These are phyloP conservation scores for Entomortierella parvispora DNA, from an alignment of 192 early-diverging fungal genomes.

Conservation along the genomic window DNA sequence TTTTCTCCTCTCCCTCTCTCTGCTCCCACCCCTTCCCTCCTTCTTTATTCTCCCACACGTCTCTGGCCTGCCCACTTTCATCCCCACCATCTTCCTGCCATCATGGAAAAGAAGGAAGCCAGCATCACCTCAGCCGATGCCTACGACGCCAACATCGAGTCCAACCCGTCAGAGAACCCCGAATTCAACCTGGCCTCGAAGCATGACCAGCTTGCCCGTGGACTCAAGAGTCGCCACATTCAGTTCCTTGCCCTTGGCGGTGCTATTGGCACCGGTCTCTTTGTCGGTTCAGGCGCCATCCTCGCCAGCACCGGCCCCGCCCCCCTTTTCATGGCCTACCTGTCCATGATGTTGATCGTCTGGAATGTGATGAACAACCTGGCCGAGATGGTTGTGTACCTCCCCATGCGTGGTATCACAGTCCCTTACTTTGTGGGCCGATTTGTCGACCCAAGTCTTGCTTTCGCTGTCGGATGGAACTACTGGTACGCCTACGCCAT, in stretches of 20 bases:
- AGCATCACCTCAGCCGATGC: background rate
- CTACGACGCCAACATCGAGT: constrained; percentile 3
- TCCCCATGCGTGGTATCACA: constrained; percentile 66
- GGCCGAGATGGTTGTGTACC: constrained; percentile 68
- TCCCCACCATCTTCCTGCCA: background rate
- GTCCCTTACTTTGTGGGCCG: constrained; percentile 55
- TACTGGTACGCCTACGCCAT: constrained; percentile 75
- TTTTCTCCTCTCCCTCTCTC: background rate
- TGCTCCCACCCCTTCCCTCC: background rate
- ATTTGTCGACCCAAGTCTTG: constrained; percentile 65
- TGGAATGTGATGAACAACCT: constrained; percentile 65
- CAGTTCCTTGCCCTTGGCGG: constrained; percentile 69
- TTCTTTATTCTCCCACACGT: background rate
- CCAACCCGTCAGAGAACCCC: constrained; percentile 4
- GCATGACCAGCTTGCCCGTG: constrained; percentile 53
- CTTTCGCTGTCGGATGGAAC: constrained; percentile 73
- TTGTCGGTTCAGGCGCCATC: constrained; percentile 60
- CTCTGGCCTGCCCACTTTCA: background rate
- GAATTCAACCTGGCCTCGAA: constrained; percentile 21
- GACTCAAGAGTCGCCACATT: constrained; percentile 64
- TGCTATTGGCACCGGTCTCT: constrained; percentile 68
- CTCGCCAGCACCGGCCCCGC: constrained; percentile 62
- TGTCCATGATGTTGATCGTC: constrained; percentile 60
- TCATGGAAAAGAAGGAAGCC: constrained; percentile 7
- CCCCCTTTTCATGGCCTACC: constrained; percentile 62